A percentile compares a stretch with the other conserved stretches of the same genome.
phyloP scores from a whole-genome alignment of 129 eudicot species.

The Dittrichia graveolens region DNA sequence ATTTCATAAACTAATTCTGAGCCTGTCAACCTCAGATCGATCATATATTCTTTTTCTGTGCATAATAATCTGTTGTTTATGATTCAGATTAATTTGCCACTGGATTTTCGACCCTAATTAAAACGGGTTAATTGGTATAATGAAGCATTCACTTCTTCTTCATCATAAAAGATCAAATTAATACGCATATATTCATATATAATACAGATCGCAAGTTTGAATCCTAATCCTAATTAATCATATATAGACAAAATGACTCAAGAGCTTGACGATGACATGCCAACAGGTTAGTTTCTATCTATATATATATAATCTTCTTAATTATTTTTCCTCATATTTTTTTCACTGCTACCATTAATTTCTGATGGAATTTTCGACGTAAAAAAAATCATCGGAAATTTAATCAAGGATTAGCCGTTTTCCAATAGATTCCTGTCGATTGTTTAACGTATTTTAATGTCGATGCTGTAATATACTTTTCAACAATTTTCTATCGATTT shows the following conservation, averaged over 20 bases:
- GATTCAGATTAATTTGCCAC: neutral
- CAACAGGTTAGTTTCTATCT: constrained; percentile 18
- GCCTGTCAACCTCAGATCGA: too few relatives aligned
- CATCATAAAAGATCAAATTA: neutral
- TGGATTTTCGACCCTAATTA: neutral
- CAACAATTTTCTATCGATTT: too few relatives aligned
- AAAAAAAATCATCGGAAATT: too few relatives aligned
- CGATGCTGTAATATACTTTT: too few relatives aligned
- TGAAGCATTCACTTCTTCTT: too few relatives aligned
- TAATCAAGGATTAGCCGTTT: too few relatives aligned
- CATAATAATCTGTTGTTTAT: neutral
- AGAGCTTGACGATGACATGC: constrained; percentile 18
- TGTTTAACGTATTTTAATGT: too few relatives aligned
- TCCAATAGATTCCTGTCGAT: too few relatives aligned
- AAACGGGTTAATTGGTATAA: too few relatives aligned
- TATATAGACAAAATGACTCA: constrained; percentile 23
- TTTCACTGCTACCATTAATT: neutral
- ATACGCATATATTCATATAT: neutral
- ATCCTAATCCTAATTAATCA: neutral
- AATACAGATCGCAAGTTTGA: neutral
- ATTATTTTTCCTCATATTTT: neutral
- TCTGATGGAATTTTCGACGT: too few relatives aligned
- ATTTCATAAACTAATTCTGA: too few relatives aligned
- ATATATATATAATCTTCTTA: neutral
- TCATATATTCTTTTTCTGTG: too few relatives aligned